Conservation (phyloP, 805 yeast genomes). For the Phaffomyces opuntiae region DNA sequence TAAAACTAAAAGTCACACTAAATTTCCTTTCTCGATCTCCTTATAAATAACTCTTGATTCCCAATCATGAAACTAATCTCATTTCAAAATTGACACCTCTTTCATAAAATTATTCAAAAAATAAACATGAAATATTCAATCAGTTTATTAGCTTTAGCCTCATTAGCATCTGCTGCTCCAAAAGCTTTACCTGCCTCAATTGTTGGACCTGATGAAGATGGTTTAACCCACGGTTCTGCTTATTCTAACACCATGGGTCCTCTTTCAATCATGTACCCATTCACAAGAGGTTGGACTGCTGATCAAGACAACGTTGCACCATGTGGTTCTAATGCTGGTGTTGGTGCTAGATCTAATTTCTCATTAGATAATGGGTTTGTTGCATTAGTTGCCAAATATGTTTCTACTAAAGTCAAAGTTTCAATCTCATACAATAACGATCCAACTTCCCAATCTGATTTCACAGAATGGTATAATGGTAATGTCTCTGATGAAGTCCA, state of each 20-base stretch:
- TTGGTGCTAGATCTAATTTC: constrained; percentile 34
- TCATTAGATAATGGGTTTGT: constrained; percentile 41
- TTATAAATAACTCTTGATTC: no score
- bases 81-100: no score
- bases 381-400: constrained; percentile 37
- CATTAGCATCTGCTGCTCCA: constrained; percentile 16
- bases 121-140: constrained; percentile 7
- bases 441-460: constrained; percentile 34
- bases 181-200: constrained; percentile 13
- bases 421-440: constrained; percentile 33
- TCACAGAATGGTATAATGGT: constrained; percentile 32
- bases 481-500: constrained; percentile 33
- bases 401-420: constrained; percentile 32
- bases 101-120: no score
- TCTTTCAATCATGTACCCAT: constrained; percentile 31
- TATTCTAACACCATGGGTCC: constrained; percentile 23
- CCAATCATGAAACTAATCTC: no score
- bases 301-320: constrained; percentile 39
- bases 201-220: constrained; percentile 6
- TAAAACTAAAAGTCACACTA: no score
- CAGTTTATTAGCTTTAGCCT: constrained; percentile 13
- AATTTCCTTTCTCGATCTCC: no score
- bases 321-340: constrained; percentile 35
- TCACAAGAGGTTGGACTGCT: constrained; percentile 38
- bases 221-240: constrained; percentile 22